Base-by-base conservation (phyloP, 768 basidiomycete species). In the Russula virescens region DNA sequence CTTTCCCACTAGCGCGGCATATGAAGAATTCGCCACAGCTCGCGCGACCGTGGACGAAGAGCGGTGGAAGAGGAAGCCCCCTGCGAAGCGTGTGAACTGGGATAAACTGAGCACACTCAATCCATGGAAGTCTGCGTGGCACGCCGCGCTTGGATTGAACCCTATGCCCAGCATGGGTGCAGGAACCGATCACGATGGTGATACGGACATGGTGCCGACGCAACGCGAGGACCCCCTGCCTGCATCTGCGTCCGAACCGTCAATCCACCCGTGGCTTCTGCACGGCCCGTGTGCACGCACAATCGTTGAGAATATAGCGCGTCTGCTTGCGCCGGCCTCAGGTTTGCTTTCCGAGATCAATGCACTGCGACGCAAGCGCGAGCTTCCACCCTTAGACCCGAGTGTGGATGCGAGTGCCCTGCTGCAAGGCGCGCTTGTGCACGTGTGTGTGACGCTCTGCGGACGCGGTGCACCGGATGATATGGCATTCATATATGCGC, bases 51-150 rank as follows among this genome's bases (percentile, higher is more conserved):
- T 83, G 64, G 88, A 89, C 46, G 76, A 76, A 46, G 79, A 71
- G 26, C 75, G 75, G 19, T 98, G 94, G 94, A 81, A 83, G 54
- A 75, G 87, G 60, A 91, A 87, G 57, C 95, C 96, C 18, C 88
- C 90, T 8, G 94, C 91, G 7, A 99, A 98, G 75, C 80, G 91
- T 60, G 78, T 83, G 9, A 91, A 88, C 68, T 94, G 80, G 64
- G 77, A 75, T 21, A 85, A 82, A 64, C 68, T 92, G 47, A 85
- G 82, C 5, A 86, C 83, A 0, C 71, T 77, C 58, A 87, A 83
- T 70, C 89, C 92, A 1, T 98, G 88, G 86, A 75, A 74, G 51
- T 80, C 88, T 2, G 86, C 93, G 66, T 95, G 93, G 92, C 77
- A 76, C 13, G 76, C 77, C 25, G 76, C 89, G n/a, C 79, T 91